Percentiles rank a stretch among this genome's conserved stretches.
Conservation (phyloP, 2,329 filamentous ascomycete species). For the Cytospora paraplurivora region DNA sequence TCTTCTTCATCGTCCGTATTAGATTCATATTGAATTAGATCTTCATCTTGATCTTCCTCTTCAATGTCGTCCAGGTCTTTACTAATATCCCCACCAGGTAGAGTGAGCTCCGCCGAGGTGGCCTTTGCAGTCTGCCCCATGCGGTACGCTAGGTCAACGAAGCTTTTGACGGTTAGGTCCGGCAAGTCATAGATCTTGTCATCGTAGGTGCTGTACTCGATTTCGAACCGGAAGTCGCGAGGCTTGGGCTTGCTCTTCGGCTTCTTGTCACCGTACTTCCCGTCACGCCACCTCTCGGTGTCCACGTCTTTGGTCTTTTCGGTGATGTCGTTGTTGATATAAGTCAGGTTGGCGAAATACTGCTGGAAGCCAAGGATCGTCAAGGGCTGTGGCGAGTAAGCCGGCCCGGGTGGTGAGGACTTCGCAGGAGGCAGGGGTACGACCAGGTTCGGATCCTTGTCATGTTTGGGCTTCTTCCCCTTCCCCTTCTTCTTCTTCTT, state of each 20-base stretch:
- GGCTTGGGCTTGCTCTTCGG: slow-evolving; percentile 58
- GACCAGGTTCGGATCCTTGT: slow-evolving; percentile 61
- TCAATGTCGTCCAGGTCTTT: slow-evolving; percentile 13
- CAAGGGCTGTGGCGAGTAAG: slow-evolving; percentile 83
- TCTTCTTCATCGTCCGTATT: slow-evolving; percentile 37
- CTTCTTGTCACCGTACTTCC: slow-evolving; percentile 63
- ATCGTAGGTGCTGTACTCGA: slow-evolving; percentile 83
- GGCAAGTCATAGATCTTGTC: slow-evolving; percentile 74
- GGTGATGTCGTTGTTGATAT: slow-evolving; percentile 74
- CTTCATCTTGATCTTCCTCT: slow-evolving; percentile 26
- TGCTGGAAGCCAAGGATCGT: slow-evolving; percentile 82
- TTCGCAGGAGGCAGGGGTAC: slow-evolving; percentile 74
- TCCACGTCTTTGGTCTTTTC: slow-evolving; percentile 33
- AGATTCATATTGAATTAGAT: slow-evolving; percentile 32
- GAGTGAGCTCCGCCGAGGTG: slow-evolving; percentile 23
- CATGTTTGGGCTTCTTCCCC: slow-evolving; percentile 45
- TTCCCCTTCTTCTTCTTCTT: slow-evolving; percentile 49
- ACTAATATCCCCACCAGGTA: slow-evolving; percentile 21
- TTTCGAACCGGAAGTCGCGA: slow-evolving; percentile 69
- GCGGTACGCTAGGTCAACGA: slow-evolving; percentile 75
- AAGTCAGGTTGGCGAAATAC: slow-evolving; percentile 92
- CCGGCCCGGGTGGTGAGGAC: slow-evolving; percentile 76
- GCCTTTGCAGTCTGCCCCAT: slow-evolving; percentile 61
- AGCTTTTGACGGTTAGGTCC: slow-evolving; percentile 83
- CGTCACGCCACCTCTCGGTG: slow-evolving; percentile 59